These are phyloP conservation scores for Globisporangium spinosum DNA, from an alignment of 352 stramenopile species.

Conservation along the genomic window DNA sequence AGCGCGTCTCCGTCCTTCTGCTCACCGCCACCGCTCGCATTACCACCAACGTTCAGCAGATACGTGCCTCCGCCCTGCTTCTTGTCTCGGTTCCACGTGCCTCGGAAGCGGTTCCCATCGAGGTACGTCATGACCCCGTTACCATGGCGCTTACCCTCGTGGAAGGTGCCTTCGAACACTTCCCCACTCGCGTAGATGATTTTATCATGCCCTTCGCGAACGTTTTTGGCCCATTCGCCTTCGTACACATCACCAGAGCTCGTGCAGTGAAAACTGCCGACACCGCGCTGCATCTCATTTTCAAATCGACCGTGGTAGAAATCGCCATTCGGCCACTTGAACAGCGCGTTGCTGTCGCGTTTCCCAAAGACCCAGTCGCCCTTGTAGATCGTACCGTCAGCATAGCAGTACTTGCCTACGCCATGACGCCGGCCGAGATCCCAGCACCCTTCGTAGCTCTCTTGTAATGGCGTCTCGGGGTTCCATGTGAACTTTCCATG, in stretches of 20 bases:
- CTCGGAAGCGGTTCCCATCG: slow-evolving; percentile 81
- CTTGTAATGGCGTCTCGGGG: slow-evolving; percentile 44
- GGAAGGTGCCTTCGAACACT: slow-evolving; percentile 83
- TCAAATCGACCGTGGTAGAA: slow-evolving; percentile 80
- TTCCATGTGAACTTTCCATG: slow-evolving; percentile 59
- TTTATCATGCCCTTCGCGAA: slow-evolving; percentile 72
- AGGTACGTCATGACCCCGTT: slow-evolving; percentile 74
- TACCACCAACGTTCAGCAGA: slow-evolving; percentile 31
- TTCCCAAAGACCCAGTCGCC: slow-evolving; percentile 65
- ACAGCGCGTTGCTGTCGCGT: slow-evolving; percentile 71
- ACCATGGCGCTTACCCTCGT: slow-evolving; percentile 70
- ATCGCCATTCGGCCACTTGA: slow-evolving; percentile 85
- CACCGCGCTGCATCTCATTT: slow-evolving; percentile 76
- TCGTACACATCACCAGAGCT: slow-evolving; percentile 54
- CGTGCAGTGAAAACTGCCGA: slow-evolving; percentile 61
- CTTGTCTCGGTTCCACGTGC: slow-evolving; percentile 86
- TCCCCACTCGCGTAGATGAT: slow-evolving; percentile 81
- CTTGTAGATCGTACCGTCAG: slow-evolving; percentile 53
- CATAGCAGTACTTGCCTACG: slow-evolving; percentile 53
- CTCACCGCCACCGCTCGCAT: slow-evolving; percentile 5
- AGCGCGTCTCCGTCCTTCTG: slow-evolving; percentile 15
- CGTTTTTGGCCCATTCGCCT: slow-evolving; percentile 80
- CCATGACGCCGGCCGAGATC: slow-evolving; percentile 61
- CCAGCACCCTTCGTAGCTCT: slow-evolving; percentile 81
- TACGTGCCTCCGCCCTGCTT: slow-evolving; percentile 83